Base-by-base conservation (phyloP, 1,284 basidiomycete species). In the Papiliotrema flavescens region DNA sequence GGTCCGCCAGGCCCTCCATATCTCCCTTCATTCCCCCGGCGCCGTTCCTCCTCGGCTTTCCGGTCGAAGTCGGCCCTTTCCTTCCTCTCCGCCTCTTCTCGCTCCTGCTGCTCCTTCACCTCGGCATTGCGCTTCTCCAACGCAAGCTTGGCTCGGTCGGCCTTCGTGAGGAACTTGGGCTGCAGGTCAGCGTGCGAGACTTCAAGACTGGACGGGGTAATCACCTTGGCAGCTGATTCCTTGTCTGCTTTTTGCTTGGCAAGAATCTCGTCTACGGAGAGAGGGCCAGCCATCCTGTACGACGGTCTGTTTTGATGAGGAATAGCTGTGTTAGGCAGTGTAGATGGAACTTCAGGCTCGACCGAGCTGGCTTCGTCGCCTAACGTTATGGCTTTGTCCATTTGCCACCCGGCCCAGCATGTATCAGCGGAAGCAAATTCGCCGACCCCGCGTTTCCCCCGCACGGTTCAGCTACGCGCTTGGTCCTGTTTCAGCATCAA, bases 231-330 rank as follows among this genome's bases (percentile, higher is more conserved):
- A 49, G 91, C 88, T 1, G 88, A 88, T 62, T 94, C 91, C 66
- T 87, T 90, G 71, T 94, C 91, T 40, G 81, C 83, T 62, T 84
- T 86, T 77, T 97, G 93, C 75, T 87, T 88, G 65, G 88, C 84
- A 15, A 97, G 80, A 56, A 96, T 78, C 42, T 84, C 82, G 70
- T 95, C 90, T 60, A 95, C 75, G 15, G 71, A 74, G 14, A 77
- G 60, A 1, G 75, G 75, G 2, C 65, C 66, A 24, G 68, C 62
- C 68, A 70, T 70, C 17, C 28, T 61, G 37, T 42, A 17, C 36
- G 11, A 24, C 7, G 7, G 34, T 13, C n/a, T 11, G 43, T 45
- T 5, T 22, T 23, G 43, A 42, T 14, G 19, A 8, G 20, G 40
- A 42, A 11, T 13, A 19, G 20, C 13, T 20, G 40, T 8, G 8